Evolutionary conservation across 345 rosid species (phyloP), one percentile per base, ranked within the genome.

Genomic region (Boechera retrofracta): DNA sequence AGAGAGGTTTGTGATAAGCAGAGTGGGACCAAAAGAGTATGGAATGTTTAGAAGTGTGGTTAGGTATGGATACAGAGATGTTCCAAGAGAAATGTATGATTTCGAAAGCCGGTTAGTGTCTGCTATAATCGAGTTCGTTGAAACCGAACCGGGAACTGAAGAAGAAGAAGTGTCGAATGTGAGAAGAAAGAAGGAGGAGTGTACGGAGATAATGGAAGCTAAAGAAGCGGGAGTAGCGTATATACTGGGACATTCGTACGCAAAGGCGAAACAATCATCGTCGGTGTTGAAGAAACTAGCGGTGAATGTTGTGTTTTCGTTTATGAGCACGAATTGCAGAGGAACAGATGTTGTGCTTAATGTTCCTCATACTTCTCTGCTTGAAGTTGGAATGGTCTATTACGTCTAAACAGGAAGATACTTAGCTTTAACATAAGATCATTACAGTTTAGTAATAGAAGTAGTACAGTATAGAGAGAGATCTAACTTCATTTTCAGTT

Each of bases 41-140:
- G 79, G 89, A 64, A 86, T 94, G 89, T 91, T 91, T 71, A 89
- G 97, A 69, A 88, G 97, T 82, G 89, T 90, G 67, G 84, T 91
- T 67, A 88, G 94, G 78, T 85, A 86, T 63, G 98, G 97, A 28
- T 94, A 94, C 86, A 91, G 85, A 75, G 96, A 91, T 76, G 72
- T 83, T 57, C 94, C 83, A 36, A 86, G 87, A 69, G 97, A 91
- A 76, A 85, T 84, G 82, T 82, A 88, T 67, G 86, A 86, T 52
- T 91, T 91, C 47, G 97, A 91, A 80, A 80, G 79, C 74, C 81
- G 82, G 75, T 72, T 89, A 81, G 86, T 89, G 6, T 73, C 87
- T 1, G 87, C 82, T 29, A 80, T 87, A 51, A 45, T 86, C 2
- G 83, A 84, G 4, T 88, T 89, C 26, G 82, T 89, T 4, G 88